Conservation (phyloP, 257 asterid genomes). For the Jasminum sambac region DNA sequence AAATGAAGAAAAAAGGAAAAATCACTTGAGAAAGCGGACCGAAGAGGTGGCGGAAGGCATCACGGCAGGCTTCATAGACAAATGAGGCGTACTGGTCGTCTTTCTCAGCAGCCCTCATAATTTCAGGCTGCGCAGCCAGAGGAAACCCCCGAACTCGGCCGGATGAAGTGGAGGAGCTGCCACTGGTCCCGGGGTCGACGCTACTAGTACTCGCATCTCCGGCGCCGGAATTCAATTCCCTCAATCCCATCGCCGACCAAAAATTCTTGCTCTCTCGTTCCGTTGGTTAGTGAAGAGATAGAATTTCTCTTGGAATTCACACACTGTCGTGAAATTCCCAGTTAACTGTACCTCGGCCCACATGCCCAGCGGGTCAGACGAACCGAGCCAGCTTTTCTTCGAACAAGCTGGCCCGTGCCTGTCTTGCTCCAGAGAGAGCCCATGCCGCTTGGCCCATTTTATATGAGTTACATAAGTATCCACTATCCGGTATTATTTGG, state of each 20-base stretch:
- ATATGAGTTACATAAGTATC: too few species aligned
- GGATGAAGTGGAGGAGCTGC: slow-evolving; percentile 25
- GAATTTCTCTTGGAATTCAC: slow-evolving; percentile 10
- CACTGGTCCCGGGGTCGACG: slow-evolving; percentile 44
- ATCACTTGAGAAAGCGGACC: slow-evolving; percentile 38
- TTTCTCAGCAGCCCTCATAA: slow-evolving; percentile 98
- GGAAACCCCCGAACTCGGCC: slow-evolving; percentile 58
- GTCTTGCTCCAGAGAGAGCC: too few species aligned
- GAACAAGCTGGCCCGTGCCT: too few species aligned
- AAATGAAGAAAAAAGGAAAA: neutral
- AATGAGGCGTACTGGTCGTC: slow-evolving; percentile 97
- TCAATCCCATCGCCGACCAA: slow-evolving; percentile 33
- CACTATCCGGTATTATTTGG: too few species aligned
- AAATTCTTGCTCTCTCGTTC: slow-evolving; percentile 3
- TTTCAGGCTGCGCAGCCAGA: slow-evolving; percentile 90
- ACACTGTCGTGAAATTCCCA: neutral
- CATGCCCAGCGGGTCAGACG: too few species aligned
- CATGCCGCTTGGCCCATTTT: too few species aligned
- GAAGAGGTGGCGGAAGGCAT: slow-evolving; percentile 95
- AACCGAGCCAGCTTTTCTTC: too few species aligned
- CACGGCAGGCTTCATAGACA: slow-evolving; percentile 96
- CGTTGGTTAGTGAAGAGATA: slow-evolving; percentile 4
- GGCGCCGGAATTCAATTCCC: slow-evolving; percentile 32
- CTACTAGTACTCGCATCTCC: slow-evolving; percentile 37
- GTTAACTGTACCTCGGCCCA: neutral